Conservation (phyloP, 2,329 filamentous ascomycete genomes). For the Cladosporium velox region DNA sequence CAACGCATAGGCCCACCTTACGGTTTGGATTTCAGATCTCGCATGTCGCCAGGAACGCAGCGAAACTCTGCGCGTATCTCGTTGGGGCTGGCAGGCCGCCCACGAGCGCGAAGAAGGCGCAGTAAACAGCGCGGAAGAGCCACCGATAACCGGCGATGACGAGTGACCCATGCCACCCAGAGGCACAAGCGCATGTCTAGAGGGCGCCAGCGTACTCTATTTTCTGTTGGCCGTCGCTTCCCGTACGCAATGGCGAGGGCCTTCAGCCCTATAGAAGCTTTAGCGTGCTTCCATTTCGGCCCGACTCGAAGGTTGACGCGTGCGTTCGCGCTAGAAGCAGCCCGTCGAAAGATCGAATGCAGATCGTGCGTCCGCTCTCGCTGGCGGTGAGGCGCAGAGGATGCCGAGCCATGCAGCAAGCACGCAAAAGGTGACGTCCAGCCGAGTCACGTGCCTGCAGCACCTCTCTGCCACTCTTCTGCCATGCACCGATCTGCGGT, state of each 20-base stretch:
- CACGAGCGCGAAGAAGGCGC: not conserved
- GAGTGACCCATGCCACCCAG: constrained; percentile 15
- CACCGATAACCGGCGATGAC: constrained; percentile 19
- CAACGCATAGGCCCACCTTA: constrained; percentile 18
- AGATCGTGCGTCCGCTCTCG: not conserved
- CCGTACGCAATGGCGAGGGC: not conserved
- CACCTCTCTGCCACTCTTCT: not conserved
- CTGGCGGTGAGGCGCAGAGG: constrained; percentile 16
- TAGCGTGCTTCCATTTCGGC: constrained; percentile 7
- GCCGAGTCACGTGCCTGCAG: constrained; percentile 13
- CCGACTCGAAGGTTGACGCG: constrained; percentile 4
- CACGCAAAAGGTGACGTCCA: not conserved
- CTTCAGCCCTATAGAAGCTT: constrained; percentile 14
- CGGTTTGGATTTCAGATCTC: constrained; percentile 15
- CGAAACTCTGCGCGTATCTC: constrained; percentile 15
- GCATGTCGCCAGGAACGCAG: constrained; percentile 20
- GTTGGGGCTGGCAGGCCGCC: constrained; percentile 13
- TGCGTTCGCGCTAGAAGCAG: constrained; percentile 13
- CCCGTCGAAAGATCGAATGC: constrained; percentile 12
- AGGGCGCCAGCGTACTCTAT: constrained; percentile 18
- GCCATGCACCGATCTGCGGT: not conserved
- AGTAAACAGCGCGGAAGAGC: constrained; percentile 6
- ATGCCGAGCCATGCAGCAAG: not conserved
- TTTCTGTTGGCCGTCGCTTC: constrained; percentile 20
- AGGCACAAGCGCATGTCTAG: constrained; percentile 18